These are phyloP conservation scores for Nematodospora anomalae DNA, from an alignment of 1,139 yeast genomes.

Conservation along the genomic window DNA sequence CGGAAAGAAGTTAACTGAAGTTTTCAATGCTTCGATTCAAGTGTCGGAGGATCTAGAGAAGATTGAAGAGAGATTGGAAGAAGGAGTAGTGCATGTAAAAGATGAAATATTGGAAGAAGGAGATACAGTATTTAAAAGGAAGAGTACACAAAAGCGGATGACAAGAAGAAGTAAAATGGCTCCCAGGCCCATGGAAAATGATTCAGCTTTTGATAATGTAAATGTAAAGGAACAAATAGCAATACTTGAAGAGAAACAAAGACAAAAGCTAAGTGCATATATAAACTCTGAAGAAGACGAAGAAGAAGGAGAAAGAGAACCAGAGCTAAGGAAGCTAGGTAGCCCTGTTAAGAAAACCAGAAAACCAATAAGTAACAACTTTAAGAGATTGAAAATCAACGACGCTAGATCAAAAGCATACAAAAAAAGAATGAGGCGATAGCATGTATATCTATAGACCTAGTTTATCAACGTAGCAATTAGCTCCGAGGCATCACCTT, in stretches of 20 bases:
- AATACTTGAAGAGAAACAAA: constrained; percentile 27
- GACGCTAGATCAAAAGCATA: constrained; percentile 21
- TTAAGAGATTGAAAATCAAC: constrained; percentile 44
- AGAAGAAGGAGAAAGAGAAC: constrained; percentile 25
- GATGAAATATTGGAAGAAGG: constrained; percentile 11
- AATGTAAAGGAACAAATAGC: constrained; percentile 44
- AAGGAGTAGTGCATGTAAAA: constrained; percentile 16
- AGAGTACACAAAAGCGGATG: constrained; percentile 57
- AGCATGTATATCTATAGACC: not conserved
- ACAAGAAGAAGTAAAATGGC: constrained; percentile 61
- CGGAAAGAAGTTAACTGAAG: constrained; percentile 34
- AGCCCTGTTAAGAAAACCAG: constrained; percentile 19
- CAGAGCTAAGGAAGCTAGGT: constrained; percentile 14
- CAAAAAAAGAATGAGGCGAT: constrained; percentile 19
- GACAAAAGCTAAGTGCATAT: constrained; percentile 21
- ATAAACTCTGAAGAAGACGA: constrained; percentile 22
- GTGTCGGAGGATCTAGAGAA: constrained; percentile 19
- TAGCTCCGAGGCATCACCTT: constrained; percentile 14
- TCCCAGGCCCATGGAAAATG: constrained; percentile 31
- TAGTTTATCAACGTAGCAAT: constrained; percentile 15
- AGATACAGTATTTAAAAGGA: constrained; percentile 24
- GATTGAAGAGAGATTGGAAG: constrained; percentile 16
- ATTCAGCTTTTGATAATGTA: constrained; percentile 29
- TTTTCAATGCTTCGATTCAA: constrained; percentile 35
- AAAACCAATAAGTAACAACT: constrained; percentile 41